Conservation (phyloP, 352 stramenopile genomes). For the Globisporangium rhizosaccharum region DNA sequence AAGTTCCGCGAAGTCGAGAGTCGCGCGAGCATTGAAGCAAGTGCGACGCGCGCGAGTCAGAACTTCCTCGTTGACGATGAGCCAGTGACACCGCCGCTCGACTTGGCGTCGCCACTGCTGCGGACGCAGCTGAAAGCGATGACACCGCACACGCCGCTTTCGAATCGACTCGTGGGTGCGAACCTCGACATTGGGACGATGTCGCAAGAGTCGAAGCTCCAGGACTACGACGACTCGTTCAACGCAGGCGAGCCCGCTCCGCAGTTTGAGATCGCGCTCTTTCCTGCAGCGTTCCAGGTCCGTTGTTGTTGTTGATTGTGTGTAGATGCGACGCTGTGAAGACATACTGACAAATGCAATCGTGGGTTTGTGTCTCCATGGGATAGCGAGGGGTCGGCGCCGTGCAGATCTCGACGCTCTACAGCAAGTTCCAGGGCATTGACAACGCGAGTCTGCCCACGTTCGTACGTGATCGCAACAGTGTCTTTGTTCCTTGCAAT, state of each 20-base stretch:
- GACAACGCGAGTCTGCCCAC: constrained; percentile 40
- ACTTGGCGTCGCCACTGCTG: constrained; percentile 72
- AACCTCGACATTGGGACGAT: constrained; percentile 65
- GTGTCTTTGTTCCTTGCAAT: constrained; percentile 7
- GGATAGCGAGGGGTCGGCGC: constrained; percentile 62
- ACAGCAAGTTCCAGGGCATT: constrained; percentile 75
- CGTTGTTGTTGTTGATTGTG: background rate
- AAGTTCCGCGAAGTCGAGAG: constrained; percentile 21
- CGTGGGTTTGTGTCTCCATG: constrained; percentile 5
- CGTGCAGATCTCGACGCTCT: constrained; percentile 78
- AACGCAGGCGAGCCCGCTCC: constrained; percentile 53
- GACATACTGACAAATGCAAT: background rate
- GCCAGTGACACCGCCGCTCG: constrained; percentile 51
- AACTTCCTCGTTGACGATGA: constrained; percentile 46
- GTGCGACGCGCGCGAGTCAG: constrained; percentile 24
- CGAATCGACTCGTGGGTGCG: constrained; percentile 77
- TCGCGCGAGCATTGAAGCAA: constrained; percentile 24
- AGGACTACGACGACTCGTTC: constrained; percentile 69
- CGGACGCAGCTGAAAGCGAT: constrained; percentile 79
- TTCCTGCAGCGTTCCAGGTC: constrained; percentile 76
- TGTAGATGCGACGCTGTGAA: background rate
- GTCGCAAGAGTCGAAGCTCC: constrained; percentile 57
- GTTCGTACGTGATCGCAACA: constrained; percentile 34
- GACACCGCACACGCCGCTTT: constrained; percentile 78
- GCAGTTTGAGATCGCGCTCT: constrained; percentile 66